A percentile compares a stretch with the other conserved stretches of the same genome.
Evolutionary conservation across 2,329 filamentous ascomycete species (phyloP).

Genomic region (Pseudomassariella vexata): DNA sequence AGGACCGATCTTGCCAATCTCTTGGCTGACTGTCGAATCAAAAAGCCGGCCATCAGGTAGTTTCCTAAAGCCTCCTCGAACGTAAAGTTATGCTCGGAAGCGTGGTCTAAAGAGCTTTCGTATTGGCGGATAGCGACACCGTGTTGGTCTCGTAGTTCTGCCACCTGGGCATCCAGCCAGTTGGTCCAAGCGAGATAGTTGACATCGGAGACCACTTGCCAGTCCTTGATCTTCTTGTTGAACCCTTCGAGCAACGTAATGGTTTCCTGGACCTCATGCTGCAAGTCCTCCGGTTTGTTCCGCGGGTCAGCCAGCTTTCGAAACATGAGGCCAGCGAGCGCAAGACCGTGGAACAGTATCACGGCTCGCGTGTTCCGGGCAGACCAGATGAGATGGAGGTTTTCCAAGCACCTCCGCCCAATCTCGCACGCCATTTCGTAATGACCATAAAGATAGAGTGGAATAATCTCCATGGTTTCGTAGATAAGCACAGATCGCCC

Average conservation of each 20-base stretch:
- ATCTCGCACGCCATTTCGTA: slow-evolving; percentile 54
- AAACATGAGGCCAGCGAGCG: slow-evolving; percentile 47
- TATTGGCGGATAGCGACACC: slow-evolving; percentile 57
- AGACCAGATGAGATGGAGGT: slow-evolving; percentile 50
- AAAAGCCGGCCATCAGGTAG: slow-evolving; percentile 68
- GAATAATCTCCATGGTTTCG: slow-evolving; percentile 59
- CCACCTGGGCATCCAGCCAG: slow-evolving; percentile 62
- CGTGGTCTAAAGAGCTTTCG: slow-evolving; percentile 67
- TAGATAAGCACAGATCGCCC: slow-evolving; percentile 63
- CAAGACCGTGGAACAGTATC: slow-evolving; percentile 55
- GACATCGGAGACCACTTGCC: slow-evolving; percentile 57
- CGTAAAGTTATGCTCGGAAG: slow-evolving; percentile 58
- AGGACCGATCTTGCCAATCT: slow-evolving; percentile 65
- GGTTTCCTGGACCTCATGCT: slow-evolving; percentile 38
- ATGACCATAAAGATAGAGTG: slow-evolving; percentile 58
- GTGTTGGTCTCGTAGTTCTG: slow-evolving; percentile 54
- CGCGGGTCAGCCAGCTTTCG: slow-evolving; percentile 43
- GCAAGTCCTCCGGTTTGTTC: slow-evolving; percentile 34
- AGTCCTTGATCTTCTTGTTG: slow-evolving; percentile 57
- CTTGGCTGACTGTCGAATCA: slow-evolving; percentile 58
- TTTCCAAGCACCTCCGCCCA: slow-evolving; percentile 43
- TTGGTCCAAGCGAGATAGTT: slow-evolving; percentile 69
- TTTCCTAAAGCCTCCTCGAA: slow-evolving; percentile 70
- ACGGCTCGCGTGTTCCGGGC: slow-evolving; percentile 51
- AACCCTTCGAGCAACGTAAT: slow-evolving; percentile 48